Evolutionary conservation across 768 basidiomycete species (phyloP).

Genomic region (Mycena crocata): DNA sequence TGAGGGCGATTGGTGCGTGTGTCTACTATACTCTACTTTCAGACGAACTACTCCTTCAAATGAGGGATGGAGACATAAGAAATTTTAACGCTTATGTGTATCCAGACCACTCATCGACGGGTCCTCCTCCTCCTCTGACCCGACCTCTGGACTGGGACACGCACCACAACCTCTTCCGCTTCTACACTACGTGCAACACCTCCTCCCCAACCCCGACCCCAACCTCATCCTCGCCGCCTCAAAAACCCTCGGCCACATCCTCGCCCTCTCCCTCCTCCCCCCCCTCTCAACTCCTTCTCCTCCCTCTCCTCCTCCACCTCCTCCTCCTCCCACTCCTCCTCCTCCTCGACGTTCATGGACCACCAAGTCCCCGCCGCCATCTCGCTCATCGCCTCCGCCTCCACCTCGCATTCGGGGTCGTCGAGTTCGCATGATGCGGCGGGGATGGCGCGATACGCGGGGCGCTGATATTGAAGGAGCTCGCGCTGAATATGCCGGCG

Average conservation of each 20-base stretch:
- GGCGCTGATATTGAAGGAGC: conserved; percentile 80
- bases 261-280: conserved; percentile 65
- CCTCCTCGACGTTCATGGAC: conserved; percentile 74
- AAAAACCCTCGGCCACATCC: conserved; percentile 74
- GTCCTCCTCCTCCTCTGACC: too few species aligned
- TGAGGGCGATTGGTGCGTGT: conserved; percentile 71
- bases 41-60: too few species aligned
- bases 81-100: not conserved
- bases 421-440: conserved; percentile 24
- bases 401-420: conserved; percentile 35
- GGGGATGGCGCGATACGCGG: conserved; percentile 77
- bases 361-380: conserved; percentile 71
- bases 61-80: not conserved
- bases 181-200: conserved; percentile 75
- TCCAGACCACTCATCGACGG: conserved; percentile 67
- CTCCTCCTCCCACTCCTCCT: conserved; percentile 66
- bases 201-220: conserved; percentile 75
- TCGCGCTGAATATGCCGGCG: conserved; percentile 73
- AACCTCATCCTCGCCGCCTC: conserved; percentile 81
- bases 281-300: conserved; percentile 73
- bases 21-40: too few species aligned
- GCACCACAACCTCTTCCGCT: conserved; percentile 66
- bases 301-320: conserved; percentile 71
- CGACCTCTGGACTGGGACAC: too few species aligned
- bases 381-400: conserved; percentile 59